phyloP scores from a whole-genome alignment of 176 grass and related monocot genomes.

The Poa pratensis region DNA sequence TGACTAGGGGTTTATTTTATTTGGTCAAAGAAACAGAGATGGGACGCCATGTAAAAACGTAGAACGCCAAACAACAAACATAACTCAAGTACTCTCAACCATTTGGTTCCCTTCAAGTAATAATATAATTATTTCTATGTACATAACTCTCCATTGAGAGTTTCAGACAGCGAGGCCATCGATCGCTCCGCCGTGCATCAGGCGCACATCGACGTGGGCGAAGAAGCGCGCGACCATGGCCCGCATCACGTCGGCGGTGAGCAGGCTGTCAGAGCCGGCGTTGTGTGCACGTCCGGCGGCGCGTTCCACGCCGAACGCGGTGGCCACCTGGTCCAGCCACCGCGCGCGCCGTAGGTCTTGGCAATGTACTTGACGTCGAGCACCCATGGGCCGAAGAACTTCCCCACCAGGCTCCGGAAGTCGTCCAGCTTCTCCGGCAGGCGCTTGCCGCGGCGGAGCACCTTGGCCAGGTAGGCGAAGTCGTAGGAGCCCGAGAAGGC shows the following conservation, averaged over 20 bases:
- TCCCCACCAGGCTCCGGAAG: constrained; percentile 1
- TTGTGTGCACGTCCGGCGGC: constrained; percentile 41
- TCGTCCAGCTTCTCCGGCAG: constrained; percentile 40
- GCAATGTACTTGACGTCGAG: constrained; percentile 51
- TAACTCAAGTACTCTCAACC: too few species aligned
- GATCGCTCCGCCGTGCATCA: constrained; percentile 27
- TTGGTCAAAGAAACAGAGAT: too few species aligned
- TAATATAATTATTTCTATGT: too few species aligned
- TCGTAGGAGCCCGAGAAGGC: constrained; percentile 53
- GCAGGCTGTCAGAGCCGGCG: constrained; percentile 54
- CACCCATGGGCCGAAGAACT: constrained; percentile 29
- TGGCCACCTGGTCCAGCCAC: constrained; percentile 40
- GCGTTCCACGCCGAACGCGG: constrained; percentile 26
- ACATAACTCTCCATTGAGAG: too few species aligned
- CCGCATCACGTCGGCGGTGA: constrained; percentile 45
- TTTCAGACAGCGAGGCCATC: constrained; percentile 19
- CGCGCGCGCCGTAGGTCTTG: not conserved
- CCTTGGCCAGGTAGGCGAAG: constrained; percentile 50
- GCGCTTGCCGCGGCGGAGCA: not conserved
- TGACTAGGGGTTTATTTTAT: too few species aligned
- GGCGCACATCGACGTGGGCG: not conserved
- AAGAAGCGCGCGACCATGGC: constrained; percentile 4
- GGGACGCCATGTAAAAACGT: too few species aligned
- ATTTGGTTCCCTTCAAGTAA: too few species aligned
- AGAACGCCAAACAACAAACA: too few species aligned